Evolutionary conservation across 1,139 yeast genomes (phyloP).

Genomic region (Geotrichum phurueaensis): DNA sequence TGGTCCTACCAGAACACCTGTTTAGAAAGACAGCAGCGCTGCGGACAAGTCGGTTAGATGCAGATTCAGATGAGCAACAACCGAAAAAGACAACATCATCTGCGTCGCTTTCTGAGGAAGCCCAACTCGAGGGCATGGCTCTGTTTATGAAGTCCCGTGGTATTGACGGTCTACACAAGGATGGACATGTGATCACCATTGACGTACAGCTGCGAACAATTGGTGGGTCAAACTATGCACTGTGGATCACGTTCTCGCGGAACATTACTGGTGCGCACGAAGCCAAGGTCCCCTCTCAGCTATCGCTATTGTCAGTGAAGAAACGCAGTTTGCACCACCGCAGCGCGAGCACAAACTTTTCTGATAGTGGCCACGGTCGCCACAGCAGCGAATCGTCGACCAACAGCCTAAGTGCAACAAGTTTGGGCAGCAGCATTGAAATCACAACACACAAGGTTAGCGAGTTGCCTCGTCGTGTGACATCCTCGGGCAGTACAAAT

Average conservation of each 20-base stretch:
- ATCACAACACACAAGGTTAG: conserved; percentile 5
- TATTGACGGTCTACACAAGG: conserved; percentile 59
- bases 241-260: conserved; percentile 84
- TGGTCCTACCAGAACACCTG: conserved; percentile 83
- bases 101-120: conserved; percentile 2
- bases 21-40: conserved; percentile 54
- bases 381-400: conserved; percentile 17
- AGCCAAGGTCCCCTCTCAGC: conserved; percentile 49
- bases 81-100: conserved; percentile 2
- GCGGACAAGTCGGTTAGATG: conserved; percentile 2
- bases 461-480: background rate
- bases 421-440: conserved; percentile 6
- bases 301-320: conserved; percentile 42
- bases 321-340: conserved; percentile 22
- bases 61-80: background rate
- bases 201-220: conserved; percentile 80
- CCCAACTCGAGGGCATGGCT: conserved; percentile 18
- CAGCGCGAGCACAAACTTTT: background rate
- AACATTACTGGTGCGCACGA: conserved; percentile 26
- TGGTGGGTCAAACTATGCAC: conserved; percentile 50
- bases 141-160: conserved; percentile 39
- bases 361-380: conserved; percentile 10
- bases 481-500: background rate
- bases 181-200: conserved; percentile 57
- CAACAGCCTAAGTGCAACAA: conserved; percentile 12